Evolutionary conservation across 768 basidiomycete species (phyloP).

Genomic region (Atractiella rhizophila): DNA sequence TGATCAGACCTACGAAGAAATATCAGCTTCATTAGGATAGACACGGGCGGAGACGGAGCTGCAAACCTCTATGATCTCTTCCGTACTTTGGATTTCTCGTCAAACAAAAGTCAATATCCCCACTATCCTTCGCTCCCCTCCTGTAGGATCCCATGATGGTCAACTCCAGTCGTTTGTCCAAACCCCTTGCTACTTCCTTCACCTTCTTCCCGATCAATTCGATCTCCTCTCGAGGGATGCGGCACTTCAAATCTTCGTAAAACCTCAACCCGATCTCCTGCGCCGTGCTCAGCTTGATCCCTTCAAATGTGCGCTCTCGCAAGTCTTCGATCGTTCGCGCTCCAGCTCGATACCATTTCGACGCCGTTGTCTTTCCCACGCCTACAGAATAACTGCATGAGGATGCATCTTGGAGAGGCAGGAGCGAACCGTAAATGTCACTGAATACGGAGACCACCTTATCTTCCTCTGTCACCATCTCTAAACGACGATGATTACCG

Average conservation of each 20-base stretch:
- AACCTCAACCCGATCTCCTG: constrained; percentile 28
- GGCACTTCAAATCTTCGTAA: constrained; percentile 45
- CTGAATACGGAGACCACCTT: neutral
- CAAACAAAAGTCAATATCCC: no score
- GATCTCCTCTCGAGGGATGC: constrained; percentile 67
- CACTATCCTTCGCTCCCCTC: no score
- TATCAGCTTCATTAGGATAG: no score
- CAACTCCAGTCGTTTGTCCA: no score
- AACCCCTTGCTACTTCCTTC: no score
- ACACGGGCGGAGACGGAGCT: no score
- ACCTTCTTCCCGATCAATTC: constrained; percentile 45
- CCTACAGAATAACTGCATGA: neutral
- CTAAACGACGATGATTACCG: constrained; percentile 1
- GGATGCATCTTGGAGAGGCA: neutral
- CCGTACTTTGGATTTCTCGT: no score
- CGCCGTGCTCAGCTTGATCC: constrained; percentile 32
- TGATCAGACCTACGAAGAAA: no score
- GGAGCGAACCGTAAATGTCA: constrained; percentile 1
- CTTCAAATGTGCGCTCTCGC: constrained; percentile 29
- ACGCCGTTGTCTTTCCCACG: constrained; percentile 35
- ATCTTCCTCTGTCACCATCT: constrained; percentile 29
- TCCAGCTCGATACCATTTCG: constrained; percentile 47
- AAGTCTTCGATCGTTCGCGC: constrained; percentile 58
- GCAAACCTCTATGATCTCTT: no score
- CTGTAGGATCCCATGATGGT: no score